Conservation (phyloP, 129 eudicot species). For the Pittosporum tobira region DNA sequence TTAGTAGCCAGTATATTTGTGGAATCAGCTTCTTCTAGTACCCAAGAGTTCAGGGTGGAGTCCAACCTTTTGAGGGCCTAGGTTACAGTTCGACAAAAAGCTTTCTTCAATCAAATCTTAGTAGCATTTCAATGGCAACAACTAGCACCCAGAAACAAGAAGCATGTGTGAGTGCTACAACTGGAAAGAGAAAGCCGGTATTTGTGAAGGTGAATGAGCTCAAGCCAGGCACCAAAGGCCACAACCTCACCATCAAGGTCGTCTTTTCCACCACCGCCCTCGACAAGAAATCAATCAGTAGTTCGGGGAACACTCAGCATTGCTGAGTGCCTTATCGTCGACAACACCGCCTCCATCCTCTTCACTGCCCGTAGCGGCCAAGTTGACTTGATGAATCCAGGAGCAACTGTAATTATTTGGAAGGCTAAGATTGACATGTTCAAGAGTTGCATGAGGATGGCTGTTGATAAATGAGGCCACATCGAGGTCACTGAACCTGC, state of each 20-base stretch:
- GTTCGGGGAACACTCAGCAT: constrained; percentile 40
- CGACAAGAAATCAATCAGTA: constrained; percentile 52
- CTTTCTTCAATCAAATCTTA: too few species aligned
- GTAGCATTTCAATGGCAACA: not conserved
- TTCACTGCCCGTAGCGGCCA: too few species aligned
- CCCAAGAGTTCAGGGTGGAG: too few species aligned
- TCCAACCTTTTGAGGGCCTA: too few species aligned
- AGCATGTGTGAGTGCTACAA: not conserved
- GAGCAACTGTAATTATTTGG: constrained; percentile 48
- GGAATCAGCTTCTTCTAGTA: too few species aligned
- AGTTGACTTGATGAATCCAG: constrained; percentile 71
- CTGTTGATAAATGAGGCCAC: constrained; percentile 71
- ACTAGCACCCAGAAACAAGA: not conserved
- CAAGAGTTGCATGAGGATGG: constrained; percentile 67
- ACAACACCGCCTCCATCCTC: constrained; percentile 62
- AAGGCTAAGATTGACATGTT: too few species aligned
- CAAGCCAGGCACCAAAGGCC: constrained; percentile 79
- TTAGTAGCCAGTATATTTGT: too few species aligned
- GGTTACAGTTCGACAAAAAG: too few species aligned
- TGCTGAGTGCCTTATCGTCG: constrained; percentile 82
- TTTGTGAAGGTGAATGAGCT: constrained; percentile 54
- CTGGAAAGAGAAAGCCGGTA: constrained; percentile 56
- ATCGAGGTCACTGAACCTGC: constrained; percentile 71
- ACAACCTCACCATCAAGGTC: constrained; percentile 51
- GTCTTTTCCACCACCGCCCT: constrained; percentile 38